Conservation (phyloP, 371 early-diverging fungal species). For the Amoeboaphelidium protococcarum region DNA sequence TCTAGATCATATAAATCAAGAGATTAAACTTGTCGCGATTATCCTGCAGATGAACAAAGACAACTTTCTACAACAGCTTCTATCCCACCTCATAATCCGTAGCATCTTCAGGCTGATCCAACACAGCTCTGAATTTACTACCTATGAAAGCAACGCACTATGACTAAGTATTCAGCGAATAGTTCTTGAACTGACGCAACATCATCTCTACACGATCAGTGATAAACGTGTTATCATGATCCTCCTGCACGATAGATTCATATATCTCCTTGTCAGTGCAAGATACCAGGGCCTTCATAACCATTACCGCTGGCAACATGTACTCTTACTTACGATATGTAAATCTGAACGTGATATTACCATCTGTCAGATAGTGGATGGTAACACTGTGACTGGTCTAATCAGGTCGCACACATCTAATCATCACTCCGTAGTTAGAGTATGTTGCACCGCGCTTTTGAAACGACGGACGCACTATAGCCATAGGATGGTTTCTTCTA, state of each 20-base stretch:
- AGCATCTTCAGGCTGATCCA: conserved; percentile 46
- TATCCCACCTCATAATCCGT: conserved; percentile 53
- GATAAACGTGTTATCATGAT: conserved; percentile 55
- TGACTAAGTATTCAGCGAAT: conserved; percentile 33
- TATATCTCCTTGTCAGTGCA: conserved; percentile 83
- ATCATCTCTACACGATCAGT: conserved; percentile 78
- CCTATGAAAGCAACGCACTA: conserved; percentile 71
- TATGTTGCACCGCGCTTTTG: conserved; percentile 71
- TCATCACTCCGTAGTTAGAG: conserved; percentile 58
- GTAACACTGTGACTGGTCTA: conserved; percentile 75
- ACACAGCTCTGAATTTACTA: conserved; percentile 58
- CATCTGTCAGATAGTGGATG: conserved; percentile 80
- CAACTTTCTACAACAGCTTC: conserved; percentile 42
- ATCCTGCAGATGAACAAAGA: conserved; percentile 61
- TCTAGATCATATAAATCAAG: conserved; percentile 80
- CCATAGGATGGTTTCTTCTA: conserved; percentile 73
- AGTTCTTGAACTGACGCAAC: conserved; percentile 43
- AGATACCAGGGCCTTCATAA: conserved; percentile 64
- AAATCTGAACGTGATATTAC: conserved; percentile 65
- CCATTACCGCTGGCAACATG: conserved; percentile 70
- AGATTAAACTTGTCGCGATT: conserved; percentile 79
- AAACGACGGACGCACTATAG: conserved; percentile 63
- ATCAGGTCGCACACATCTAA: conserved; percentile 71
- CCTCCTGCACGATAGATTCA: conserved; percentile 33
- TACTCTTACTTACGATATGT: conserved; percentile 75